Conservation (phyloP, 352 stramenopile species). For the Phytophthora europaea region DNA sequence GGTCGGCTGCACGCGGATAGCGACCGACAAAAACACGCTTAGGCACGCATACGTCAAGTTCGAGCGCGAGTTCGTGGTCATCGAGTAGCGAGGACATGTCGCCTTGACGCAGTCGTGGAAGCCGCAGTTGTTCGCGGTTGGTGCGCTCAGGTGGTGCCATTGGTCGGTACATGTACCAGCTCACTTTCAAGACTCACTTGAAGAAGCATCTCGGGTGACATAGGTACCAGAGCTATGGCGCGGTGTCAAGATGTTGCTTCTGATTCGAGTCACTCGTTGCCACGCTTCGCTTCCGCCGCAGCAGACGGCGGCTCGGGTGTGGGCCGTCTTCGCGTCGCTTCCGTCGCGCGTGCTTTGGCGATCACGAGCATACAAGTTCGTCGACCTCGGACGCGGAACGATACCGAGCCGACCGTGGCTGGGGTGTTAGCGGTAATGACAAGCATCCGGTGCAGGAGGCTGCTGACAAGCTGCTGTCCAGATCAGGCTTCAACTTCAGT, state of each 20-base stretch:
- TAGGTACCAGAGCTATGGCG: not conserved
- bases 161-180: not conserved
- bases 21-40: slow-evolving; percentile 5
- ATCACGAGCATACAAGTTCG: slow-evolving; percentile 13
- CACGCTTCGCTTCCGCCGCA: slow-evolving; percentile 15
- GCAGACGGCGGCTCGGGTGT: slow-evolving; percentile 5
- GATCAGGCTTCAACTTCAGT: slow-evolving; percentile 17
- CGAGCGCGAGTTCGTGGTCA: not conserved
- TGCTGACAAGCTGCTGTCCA: not conserved
- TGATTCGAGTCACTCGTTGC: slow-evolving; percentile 9
- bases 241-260: slow-evolving; percentile 6
- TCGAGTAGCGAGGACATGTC: not conserved
- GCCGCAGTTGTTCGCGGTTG: not conserved
- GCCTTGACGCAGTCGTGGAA: not conserved
- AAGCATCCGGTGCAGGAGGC: not conserved
- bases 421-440: not conserved
- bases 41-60: slow-evolving; percentile 5
- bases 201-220: not conserved
- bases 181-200: not conserved
- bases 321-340: slow-evolving; percentile 6
- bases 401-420: not conserved
- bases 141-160: not conserved
- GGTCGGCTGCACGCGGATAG: not conserved
- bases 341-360: slow-evolving; percentile 2
- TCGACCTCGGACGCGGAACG: slow-evolving; percentile 13